Evolutionary conservation across 2,329 filamentous ascomycete genomes (phyloP), one percentile per base, ranked within the genome.

Genomic region (Colletotrichum noveboracense): DNA sequence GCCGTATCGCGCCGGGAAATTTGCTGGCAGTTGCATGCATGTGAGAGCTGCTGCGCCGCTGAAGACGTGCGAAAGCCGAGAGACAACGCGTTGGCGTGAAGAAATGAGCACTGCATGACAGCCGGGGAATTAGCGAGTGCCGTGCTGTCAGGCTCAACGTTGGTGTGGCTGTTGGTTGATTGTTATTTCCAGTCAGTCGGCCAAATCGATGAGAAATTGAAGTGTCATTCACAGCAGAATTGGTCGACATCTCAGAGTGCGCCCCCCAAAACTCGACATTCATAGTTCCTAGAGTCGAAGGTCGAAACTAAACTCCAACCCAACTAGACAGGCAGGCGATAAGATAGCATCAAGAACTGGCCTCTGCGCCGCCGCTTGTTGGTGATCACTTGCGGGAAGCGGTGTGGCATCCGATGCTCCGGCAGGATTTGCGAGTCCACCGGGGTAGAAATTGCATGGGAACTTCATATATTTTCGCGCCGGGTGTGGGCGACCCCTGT

Each of bases 41-140:
- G 55, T 24, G 62, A 34, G 48, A 5, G n/a, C 55, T 62, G 56
- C 67, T 70, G 73, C 26, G 73, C 56, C 38, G 70, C 18, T 28
- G 30, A 67, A 48, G 34, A 61, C 18, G 26, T n/a, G n/a, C 18
- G 28, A 24, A 52, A 68, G 62, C 55, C 16, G 24, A 30, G 34
- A 64, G 26, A 21, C n/a, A 32, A 38, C 36, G 61, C 36, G 71
- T 66, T 65, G 68, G 8, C n/a, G 18, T 55, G 56, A 67, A 65
- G 64, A 73, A 72, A 62, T 48, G 13, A 43, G n/a, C 13, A 38
- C 30, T 34, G 69, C 43, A 48, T 52, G 38, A 30, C 24, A 21
- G 34, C 52, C 73, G 73, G 70, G 58, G 52, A 75, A 64, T 65
- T 60, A 67, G n/a, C 60, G 32, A 74, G 34, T 71, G 71, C 71